Evolutionary conservation across 2,329 filamentous ascomycete genomes (phyloP).

Genomic region (Penicillium olsonii): DNA sequence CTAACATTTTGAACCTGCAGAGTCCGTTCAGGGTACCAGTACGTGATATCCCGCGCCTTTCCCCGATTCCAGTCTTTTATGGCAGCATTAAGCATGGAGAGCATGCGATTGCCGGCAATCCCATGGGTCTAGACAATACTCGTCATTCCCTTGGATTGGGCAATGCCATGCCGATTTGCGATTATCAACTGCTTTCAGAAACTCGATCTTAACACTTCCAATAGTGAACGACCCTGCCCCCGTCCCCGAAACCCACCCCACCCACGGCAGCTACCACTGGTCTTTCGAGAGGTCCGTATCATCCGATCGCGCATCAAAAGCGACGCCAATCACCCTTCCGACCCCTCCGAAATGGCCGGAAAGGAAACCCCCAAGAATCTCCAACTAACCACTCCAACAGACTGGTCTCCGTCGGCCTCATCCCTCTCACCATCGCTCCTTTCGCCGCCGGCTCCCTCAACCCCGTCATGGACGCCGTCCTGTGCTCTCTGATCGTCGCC

Average conservation of each 20-base stretch:
- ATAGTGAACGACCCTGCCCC: slow-evolving; percentile 83
- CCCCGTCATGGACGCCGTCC: slow-evolving; percentile 80
- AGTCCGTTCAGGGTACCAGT: slow-evolving; percentile 75
- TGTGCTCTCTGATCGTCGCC: slow-evolving; percentile 79
- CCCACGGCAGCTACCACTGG: slow-evolving; percentile 98
- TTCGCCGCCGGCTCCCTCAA: slow-evolving; percentile 92
- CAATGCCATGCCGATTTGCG: background rate
- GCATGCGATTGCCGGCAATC: background rate
- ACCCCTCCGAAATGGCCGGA: background rate
- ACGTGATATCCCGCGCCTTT: slow-evolving; percentile 39
- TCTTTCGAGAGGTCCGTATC: slow-evolving; percentile 73
- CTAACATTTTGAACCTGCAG: slow-evolving; percentile 56
- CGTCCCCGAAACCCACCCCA: slow-evolving; percentile 69
- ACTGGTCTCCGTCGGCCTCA: slow-evolving; percentile 73
- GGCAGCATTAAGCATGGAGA: background rate
- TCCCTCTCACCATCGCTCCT: slow-evolving; percentile 85
- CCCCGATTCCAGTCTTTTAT: slow-evolving; percentile 5
- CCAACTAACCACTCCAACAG: slow-evolving; percentile 44
- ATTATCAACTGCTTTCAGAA: background rate
- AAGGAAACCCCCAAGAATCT: background rate
- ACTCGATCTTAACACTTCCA: slow-evolving; percentile 17
- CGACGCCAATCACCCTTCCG: background rate
- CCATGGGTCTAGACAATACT: background rate
- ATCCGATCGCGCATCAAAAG: background rate
- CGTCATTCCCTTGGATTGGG: background rate